Percentiles rank a stretch among this genome's conserved stretches.
Conservation (phyloP, 805 yeast species). For the Allodekkera sacchari region DNA sequence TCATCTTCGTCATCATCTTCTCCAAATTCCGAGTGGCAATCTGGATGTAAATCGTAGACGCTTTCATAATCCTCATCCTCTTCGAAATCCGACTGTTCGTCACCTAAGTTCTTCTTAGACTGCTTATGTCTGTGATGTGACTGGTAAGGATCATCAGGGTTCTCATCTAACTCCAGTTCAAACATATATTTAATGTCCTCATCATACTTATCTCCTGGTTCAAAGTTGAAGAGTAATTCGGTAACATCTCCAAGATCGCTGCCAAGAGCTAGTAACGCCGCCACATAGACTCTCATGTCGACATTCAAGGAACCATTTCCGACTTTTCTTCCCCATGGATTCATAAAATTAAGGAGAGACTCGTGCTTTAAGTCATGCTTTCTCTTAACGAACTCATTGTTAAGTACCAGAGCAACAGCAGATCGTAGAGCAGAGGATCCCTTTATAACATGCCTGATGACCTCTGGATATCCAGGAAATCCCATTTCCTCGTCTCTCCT, state of each 20-base stretch:
- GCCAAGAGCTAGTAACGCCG: slow-evolving; percentile 45
- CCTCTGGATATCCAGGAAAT: slow-evolving; percentile 33
- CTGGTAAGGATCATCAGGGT: slow-evolving; percentile 17
- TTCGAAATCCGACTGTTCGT: slow-evolving; percentile 15
- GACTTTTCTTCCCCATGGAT: slow-evolving; percentile 56
- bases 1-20: slow-evolving; percentile 12
- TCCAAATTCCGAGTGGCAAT: slow-evolving; percentile 25
- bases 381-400: slow-evolving; percentile 34
- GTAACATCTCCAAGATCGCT: slow-evolving; percentile 40
- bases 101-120: slow-evolving; percentile 2
- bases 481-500: slow-evolving; percentile 37
- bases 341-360: slow-evolving; percentile 50
- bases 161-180: slow-evolving; percentile 22
- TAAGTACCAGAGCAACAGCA: slow-evolving; percentile 52
- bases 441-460: slow-evolving; percentile 41
- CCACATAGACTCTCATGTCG: slow-evolving; percentile 51
- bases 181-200: slow-evolving; percentile 42
- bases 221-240: slow-evolving; percentile 45
- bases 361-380: slow-evolving; percentile 53
- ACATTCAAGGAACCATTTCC: slow-evolving; percentile 53
- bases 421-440: slow-evolving; percentile 60
- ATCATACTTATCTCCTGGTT: slow-evolving; percentile 56
- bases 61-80: slow-evolving; percentile 11
- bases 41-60: slow-evolving; percentile 26
- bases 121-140: slow-evolving; percentile 10